A percentile compares a stretch with the other conserved stretches of the same genome.
Evolutionary conservation across 2,329 filamentous ascomycete species (phyloP).

Genomic region (Alternaria triticina): DNA sequence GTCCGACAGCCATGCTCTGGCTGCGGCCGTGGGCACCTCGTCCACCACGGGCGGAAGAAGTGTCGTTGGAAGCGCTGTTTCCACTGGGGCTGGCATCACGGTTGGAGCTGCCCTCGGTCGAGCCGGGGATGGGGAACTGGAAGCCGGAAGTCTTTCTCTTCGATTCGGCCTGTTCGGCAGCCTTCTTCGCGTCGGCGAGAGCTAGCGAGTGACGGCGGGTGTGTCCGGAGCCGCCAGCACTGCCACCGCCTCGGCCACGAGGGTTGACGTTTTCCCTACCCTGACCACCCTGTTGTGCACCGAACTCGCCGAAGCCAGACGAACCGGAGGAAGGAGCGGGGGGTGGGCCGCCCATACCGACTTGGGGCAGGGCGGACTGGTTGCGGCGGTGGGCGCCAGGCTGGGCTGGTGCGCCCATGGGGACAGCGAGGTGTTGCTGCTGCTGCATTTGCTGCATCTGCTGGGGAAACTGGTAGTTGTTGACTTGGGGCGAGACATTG

Average conservation of each 20-base stretch:
- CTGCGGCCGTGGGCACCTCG: constrained; percentile 72
- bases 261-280: constrained; percentile 71
- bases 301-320: constrained; percentile 85
- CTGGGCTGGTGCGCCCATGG: constrained; percentile 78
- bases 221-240: constrained; percentile 74
- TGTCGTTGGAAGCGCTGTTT: constrained; percentile 37
- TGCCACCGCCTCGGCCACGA: constrained; percentile 75
- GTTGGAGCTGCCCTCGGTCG: constrained; percentile 63
- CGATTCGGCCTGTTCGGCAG: constrained; percentile 94
- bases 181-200: constrained; percentile 95
- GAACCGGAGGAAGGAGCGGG: constrained; percentile 90
- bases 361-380: constrained; percentile 93
- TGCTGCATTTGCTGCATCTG: constrained; percentile 60
- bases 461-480: constrained; percentile 86
- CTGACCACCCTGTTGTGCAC: constrained; percentile 62
- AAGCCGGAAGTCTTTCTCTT: constrained; percentile 93
- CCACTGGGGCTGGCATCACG: constrained; percentile 64
- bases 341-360: constrained; percentile 81
- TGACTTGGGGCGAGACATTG: constrained; percentile 75
- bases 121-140: constrained; percentile 81
- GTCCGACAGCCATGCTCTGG: constrained; percentile 85
- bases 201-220: constrained; percentile 94
- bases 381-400: constrained; percentile 92
- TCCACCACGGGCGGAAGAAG: constrained; percentile 48
- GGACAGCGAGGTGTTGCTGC: constrained; percentile 68